Conservation (phyloP, 129 eudicot genomes). For the Flaveria ramosissima region DNA sequence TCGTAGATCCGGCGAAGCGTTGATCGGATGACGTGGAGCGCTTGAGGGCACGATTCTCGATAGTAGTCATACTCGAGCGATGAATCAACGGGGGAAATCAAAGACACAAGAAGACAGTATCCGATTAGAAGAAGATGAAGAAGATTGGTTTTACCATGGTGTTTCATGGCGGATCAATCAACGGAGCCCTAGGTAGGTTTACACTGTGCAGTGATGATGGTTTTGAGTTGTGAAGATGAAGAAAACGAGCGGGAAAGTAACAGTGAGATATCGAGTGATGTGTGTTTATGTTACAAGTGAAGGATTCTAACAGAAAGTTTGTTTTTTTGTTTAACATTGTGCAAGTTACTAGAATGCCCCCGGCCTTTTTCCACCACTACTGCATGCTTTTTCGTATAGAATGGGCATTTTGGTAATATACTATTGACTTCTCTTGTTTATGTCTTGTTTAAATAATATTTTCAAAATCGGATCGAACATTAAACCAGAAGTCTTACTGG, state of each 20-base stretch:
- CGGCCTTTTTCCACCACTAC: no score
- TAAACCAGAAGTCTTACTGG: no score
- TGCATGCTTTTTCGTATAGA: not conserved
- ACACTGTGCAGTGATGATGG: slow-evolving; percentile 19
- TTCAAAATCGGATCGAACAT: no score
- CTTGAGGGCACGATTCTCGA: slow-evolving; percentile 59
- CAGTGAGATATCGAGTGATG: not conserved
- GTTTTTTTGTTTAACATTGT: not conserved
- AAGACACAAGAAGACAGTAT: slow-evolving; percentile 22
- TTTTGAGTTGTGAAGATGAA: not conserved
- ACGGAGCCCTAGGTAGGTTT: slow-evolving; percentile 17
- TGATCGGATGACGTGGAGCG: slow-evolving; percentile 49
- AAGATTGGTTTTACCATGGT: slow-evolving; percentile 14
- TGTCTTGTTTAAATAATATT: no score
- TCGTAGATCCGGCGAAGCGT: slow-evolving; percentile 39
- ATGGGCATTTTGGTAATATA: not conserved
- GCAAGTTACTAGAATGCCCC: not conserved
- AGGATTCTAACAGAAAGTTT: slow-evolving; percentile 28
- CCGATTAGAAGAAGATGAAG: slow-evolving; percentile 30
- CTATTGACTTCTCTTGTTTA: not conserved
- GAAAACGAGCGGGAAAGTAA: slow-evolving; percentile 31
- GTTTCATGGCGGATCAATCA: slow-evolving; percentile 34
- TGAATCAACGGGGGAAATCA: slow-evolving; percentile 26
- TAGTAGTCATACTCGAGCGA: slow-evolving; percentile 71
- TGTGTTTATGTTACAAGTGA: not conserved